phyloP scores from a whole-genome alignment of 2,329 filamentous ascomycete genomes.

The Dactylellina parvicollis region DNA sequence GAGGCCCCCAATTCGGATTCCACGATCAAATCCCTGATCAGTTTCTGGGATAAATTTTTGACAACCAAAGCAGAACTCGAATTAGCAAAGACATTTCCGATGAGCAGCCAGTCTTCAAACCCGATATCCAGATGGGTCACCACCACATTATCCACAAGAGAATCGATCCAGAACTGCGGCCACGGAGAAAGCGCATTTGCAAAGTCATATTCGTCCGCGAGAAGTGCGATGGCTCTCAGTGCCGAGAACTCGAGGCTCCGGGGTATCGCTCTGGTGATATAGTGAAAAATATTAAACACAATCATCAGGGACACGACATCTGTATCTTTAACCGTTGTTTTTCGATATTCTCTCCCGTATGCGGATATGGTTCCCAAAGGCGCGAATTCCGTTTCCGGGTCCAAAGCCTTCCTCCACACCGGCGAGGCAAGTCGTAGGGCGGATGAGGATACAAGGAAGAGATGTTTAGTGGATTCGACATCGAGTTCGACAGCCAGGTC shows the following conservation, averaged over 20 bases:
- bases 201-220: constrained; percentile 21
- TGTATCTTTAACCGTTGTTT: constrained; percentile 11
- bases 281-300: constrained; percentile 27
- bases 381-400: constrained; percentile 17
- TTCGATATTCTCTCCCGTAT: constrained; percentile 3
- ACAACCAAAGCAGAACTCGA: not conserved
- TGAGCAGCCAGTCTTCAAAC: constrained; percentile 13
- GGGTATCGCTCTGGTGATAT: not conserved
- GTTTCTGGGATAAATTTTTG: not conserved
- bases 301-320: not conserved
- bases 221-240: constrained; percentile 3
- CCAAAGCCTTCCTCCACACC: constrained; percentile 15
- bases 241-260: not conserved
- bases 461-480: not conserved
- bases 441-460: constrained; percentile 17
- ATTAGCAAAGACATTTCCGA: constrained; percentile 2
- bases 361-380: constrained; percentile 2
- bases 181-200: constrained; percentile 16
- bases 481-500: constrained; percentile 22
- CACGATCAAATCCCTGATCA: not conserved
- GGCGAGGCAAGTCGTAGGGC: constrained; percentile 16
- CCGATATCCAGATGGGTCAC: not conserved
- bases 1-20: not conserved
- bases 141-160: not conserved
- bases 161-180: constrained; percentile 20